Evolutionary conservation across 1,284 basidiomycete species (phyloP).

Genomic region (Gymnopus androsaceus): DNA sequence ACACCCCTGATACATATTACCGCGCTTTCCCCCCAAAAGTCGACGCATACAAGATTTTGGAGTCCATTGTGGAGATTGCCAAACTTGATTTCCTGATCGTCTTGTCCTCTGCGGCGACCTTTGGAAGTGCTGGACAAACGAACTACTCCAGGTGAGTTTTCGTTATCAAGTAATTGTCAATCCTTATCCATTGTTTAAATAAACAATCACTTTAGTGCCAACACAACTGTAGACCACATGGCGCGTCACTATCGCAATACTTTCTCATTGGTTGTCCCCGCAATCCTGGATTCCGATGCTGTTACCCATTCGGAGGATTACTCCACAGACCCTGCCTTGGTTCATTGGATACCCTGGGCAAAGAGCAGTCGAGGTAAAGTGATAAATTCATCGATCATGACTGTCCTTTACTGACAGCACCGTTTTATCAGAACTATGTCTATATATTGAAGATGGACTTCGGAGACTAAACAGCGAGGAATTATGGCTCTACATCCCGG

Average conservation of each 20-base stretch:
- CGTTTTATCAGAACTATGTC: slow-evolving; percentile 31
- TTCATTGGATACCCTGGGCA: slow-evolving; percentile 24
- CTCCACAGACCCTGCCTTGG: not conserved
- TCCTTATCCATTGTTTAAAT: not conserved
- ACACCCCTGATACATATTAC: slow-evolving; percentile 32
- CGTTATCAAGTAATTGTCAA: too few species aligned
- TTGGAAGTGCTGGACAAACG: slow-evolving; percentile 43
- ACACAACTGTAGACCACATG: slow-evolving; percentile 35
- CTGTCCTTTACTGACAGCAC: not conserved
- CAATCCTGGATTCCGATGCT: slow-evolving; percentile 31
- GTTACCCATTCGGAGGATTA: slow-evolving; percentile 12
- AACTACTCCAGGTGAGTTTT: slow-evolving; percentile 38
- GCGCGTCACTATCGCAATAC: slow-evolving; percentile 34
- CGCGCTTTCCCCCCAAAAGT: slow-evolving; percentile 32
- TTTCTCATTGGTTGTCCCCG: slow-evolving; percentile 36
- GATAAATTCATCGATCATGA: not conserved
- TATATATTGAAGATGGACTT: slow-evolving; percentile 29
- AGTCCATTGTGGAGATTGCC: slow-evolving; percentile 22
- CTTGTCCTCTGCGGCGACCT: slow-evolving; percentile 37
- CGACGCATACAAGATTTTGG: slow-evolving; percentile 30
- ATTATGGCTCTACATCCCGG: slow-evolving; percentile 24
- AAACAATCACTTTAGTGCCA: slow-evolving; percentile 31
- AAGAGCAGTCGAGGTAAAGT: slow-evolving; percentile 31
- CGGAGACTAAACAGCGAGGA: slow-evolving; percentile 19
- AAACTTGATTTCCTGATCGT: slow-evolving; percentile 39